Percentiles rank a stretch among this genome's conserved stretches.
Conservation (phyloP, 2,329 filamentous ascomycete species). For the Monilinia fructigena region DNA sequence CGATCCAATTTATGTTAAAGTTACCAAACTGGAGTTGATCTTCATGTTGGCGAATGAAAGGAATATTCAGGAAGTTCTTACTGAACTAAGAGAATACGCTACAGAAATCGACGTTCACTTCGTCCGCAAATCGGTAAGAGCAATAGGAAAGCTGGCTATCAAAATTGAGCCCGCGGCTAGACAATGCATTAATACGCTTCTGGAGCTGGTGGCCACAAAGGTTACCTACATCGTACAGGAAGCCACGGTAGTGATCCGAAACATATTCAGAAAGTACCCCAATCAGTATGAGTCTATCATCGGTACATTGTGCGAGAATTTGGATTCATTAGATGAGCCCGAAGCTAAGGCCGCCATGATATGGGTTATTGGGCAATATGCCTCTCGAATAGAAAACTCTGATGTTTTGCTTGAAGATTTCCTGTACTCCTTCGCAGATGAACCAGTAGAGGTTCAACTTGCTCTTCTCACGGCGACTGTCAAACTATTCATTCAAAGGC, state of each 20-base stretch:
- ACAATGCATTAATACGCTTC: constrained; percentile 85
- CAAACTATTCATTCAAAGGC: constrained; percentile 95
- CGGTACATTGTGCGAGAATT: constrained; percentile 88
- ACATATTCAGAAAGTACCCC: constrained; percentile 98
- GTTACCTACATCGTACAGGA: constrained; percentile 98
- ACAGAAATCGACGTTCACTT: constrained; percentile 99
- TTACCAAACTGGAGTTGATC: constrained; percentile 96
- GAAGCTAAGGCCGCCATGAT: constrained; percentile 99
- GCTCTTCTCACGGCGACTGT: constrained; percentile 93
- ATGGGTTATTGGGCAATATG: constrained; percentile 98
- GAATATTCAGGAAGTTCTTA: constrained; percentile 93
- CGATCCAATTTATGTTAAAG: constrained; percentile 98
- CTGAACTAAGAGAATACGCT: constrained; percentile 91
- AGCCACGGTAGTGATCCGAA: constrained; percentile 96
- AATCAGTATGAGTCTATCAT: constrained; percentile 99
- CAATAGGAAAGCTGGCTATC: constrained; percentile 96
- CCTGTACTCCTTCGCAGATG: constrained; percentile 87
- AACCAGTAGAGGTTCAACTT: constrained; percentile 92
- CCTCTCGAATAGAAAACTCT: constrained; percentile 94
- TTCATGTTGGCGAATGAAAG: constrained; percentile 97
- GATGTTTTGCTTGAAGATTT: constrained; percentile 94
- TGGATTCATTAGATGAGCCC: constrained; percentile 94
- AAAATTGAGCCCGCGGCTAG: constrained; percentile 95
- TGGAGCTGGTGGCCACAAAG: constrained; percentile 95
- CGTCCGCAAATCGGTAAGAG: constrained; percentile 93